phyloP scores from a whole-genome alignment of 257 asterid genomes.

The Solanum chiquidenum region DNA sequence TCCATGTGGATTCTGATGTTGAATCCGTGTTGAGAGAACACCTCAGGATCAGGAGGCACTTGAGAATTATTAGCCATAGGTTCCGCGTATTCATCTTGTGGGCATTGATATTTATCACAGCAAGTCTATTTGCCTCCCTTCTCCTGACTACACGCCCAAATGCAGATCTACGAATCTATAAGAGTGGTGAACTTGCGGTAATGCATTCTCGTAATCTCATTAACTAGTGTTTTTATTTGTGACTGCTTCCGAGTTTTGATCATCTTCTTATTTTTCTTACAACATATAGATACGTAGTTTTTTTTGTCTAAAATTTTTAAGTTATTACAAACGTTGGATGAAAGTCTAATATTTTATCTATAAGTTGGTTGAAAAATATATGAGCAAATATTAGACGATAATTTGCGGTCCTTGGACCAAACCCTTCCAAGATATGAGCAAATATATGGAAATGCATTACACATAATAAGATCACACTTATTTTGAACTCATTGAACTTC shows the following conservation, averaged over 20 bases:
- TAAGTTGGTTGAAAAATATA: neutral
- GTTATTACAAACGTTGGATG: neutral
- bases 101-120: slow-evolving; percentile 65
- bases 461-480: neutral
- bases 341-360: neutral
- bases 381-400: neutral
- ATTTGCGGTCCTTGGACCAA: neutral
- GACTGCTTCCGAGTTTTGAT: neutral
- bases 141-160: slow-evolving; percentile 62
- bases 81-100: slow-evolving; percentile 62
- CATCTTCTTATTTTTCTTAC: neutral
- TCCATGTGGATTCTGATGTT: slow-evolving; percentile 60
- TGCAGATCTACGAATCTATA: slow-evolving; percentile 44
- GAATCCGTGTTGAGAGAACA: slow-evolving; percentile 68
- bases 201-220: slow-evolving; percentile 1
- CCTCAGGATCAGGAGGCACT: slow-evolving; percentile 74
- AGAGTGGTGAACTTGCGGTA: slow-evolving; percentile 87
- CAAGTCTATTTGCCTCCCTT: slow-evolving; percentile 76
- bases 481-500: neutral
- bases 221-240: neutral
- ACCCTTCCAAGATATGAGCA: neutral
- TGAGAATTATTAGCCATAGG: slow-evolving; percentile 81
- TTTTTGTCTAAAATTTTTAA: neutral
- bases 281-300: no score
- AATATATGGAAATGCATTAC: neutral